Percentiles rank a stretch among this genome's conserved stretches.
Evolutionary conservation across 1,284 basidiomycete species (phyloP).

Genomic region (Lignosus rhinocerotis): DNA sequence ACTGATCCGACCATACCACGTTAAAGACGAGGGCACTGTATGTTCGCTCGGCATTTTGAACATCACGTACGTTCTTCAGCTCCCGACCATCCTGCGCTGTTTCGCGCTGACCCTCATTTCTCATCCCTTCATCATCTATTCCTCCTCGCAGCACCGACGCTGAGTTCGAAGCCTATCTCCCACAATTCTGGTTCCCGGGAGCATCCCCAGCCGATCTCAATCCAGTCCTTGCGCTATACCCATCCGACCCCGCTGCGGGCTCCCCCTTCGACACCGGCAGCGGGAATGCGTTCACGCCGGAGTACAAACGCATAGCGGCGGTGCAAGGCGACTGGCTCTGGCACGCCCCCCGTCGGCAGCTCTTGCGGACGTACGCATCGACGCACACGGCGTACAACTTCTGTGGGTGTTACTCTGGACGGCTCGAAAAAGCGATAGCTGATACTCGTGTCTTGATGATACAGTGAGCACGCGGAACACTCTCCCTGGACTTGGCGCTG

Average conservation of each 20-base stretch:
- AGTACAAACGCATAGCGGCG: constrained; percentile 54
- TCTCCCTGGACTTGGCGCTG: neutral
- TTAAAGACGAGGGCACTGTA: constrained; percentile 35
- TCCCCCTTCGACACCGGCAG: constrained; percentile 39
- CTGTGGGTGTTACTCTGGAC: neutral
- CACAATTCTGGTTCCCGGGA: constrained; percentile 37
- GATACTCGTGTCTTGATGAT: too few relatives aligned
- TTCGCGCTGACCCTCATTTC: neutral
- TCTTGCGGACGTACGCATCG: neutral
- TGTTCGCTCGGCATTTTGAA: constrained; percentile 25
- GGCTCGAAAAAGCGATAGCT: neutral
- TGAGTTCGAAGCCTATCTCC: constrained; percentile 33
- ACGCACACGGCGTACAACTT: neutral
- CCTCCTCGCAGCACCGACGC: neutral
- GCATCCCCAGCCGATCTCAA: constrained; percentile 26
- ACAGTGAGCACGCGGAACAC: neutral
- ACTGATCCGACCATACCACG: constrained; percentile 18
- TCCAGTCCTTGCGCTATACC: constrained; percentile 15
- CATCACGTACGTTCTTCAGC: constrained; percentile 18
- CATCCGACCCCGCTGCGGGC: constrained; percentile 12
- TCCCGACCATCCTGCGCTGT: neutral
- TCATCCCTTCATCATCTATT: neutral
- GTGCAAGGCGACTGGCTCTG: constrained; percentile 53
- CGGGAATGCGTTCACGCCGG: constrained; percentile 43
- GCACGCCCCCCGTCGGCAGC: neutral